Evolutionary conservation across 176 grass and related monocot genomes (phyloP).

Genomic region (Chrysopogon serrulatus): DNA sequence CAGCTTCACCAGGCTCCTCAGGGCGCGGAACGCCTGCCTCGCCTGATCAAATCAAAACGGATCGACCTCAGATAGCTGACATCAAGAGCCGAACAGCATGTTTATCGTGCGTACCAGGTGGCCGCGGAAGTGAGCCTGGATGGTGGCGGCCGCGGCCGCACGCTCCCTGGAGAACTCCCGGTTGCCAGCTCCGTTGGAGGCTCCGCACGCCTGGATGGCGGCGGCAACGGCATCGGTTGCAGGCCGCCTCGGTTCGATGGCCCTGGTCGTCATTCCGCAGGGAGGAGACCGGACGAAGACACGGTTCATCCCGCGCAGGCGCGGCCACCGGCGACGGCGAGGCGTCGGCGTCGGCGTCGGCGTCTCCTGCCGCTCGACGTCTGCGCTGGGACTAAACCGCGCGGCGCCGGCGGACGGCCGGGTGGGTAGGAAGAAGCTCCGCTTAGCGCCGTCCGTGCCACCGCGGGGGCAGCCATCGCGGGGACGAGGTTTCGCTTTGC

Average conservation of each 20-base stretch:
- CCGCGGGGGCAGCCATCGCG: not conserved
- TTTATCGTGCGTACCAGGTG: constrained; percentile 23
- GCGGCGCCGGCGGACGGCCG: not conserved
- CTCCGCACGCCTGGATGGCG: not conserved
- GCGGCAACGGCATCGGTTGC: no score
- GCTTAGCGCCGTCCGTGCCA: not conserved
- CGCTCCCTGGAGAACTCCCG: not conserved
- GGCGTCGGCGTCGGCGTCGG: not conserved
- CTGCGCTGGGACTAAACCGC: no score
- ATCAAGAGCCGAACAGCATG: no score
- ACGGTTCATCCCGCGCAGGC: not conserved
- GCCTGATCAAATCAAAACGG: not conserved
- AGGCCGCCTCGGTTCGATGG: not conserved
- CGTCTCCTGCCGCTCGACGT: not conserved
- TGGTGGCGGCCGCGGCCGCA: constrained; percentile 20
- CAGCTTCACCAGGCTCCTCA: constrained; percentile 46
- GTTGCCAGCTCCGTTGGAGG: not conserved
- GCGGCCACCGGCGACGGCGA: not conserved
- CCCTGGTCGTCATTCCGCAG: not conserved
- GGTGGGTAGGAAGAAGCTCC: not conserved
- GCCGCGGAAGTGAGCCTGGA: constrained; percentile 36
- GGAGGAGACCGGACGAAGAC: not conserved
- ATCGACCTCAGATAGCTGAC: not conserved
- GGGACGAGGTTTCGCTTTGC: not conserved
- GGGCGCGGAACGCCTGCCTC: constrained; percentile 18